phyloP scores from a whole-genome alignment of 768 basidiomycete species.

The Pholiota molesta region DNA sequence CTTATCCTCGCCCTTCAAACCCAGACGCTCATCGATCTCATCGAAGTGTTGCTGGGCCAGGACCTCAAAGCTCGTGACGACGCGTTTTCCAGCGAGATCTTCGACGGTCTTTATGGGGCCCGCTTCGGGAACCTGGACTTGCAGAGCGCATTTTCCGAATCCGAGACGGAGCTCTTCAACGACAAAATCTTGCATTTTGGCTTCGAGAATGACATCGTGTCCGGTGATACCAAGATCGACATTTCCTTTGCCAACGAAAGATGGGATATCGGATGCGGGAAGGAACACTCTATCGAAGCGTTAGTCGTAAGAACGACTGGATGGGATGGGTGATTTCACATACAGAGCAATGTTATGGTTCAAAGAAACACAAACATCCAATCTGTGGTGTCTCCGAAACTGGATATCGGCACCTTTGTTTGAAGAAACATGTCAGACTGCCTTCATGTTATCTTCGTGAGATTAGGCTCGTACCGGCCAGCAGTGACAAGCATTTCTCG shows the following conservation, averaged over 20 bases:
- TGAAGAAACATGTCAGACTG: slow-evolving; percentile 28
- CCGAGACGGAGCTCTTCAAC: slow-evolving; percentile 82
- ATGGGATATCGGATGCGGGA: slow-evolving; percentile 95
- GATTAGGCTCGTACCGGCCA: slow-evolving; percentile 62
- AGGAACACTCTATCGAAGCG: slow-evolving; percentile 78
- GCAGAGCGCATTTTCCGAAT: slow-evolving; percentile 90
- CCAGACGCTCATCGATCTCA: slow-evolving; percentile 56
- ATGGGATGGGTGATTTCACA: slow-evolving; percentile 33
- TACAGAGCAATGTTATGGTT: slow-evolving; percentile 96
- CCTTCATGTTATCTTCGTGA: neutral
- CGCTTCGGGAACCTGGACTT: slow-evolving; percentile 88
- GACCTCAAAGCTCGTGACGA: slow-evolving; percentile 96
- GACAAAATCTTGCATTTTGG: slow-evolving; percentile 77
- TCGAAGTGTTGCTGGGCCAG: slow-evolving; percentile 80
- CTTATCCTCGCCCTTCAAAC: slow-evolving; percentile 49
- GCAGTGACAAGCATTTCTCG: slow-evolving; percentile 85
- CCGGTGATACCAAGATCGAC: slow-evolving; percentile 98
- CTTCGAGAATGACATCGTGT: slow-evolving; percentile 95
- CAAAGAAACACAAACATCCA: slow-evolving; percentile 92
- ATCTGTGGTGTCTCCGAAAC: slow-evolving; percentile 82
- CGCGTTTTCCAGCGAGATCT: slow-evolving; percentile 85
- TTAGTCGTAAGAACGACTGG: neutral
- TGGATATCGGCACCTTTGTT: slow-evolving; percentile 93
- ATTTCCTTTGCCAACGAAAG: slow-evolving; percentile 97
- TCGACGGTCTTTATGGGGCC: slow-evolving; percentile 71